phyloP scores from a whole-genome alignment of 352 stramenopile species.

The Pythium inflatum region DNA sequence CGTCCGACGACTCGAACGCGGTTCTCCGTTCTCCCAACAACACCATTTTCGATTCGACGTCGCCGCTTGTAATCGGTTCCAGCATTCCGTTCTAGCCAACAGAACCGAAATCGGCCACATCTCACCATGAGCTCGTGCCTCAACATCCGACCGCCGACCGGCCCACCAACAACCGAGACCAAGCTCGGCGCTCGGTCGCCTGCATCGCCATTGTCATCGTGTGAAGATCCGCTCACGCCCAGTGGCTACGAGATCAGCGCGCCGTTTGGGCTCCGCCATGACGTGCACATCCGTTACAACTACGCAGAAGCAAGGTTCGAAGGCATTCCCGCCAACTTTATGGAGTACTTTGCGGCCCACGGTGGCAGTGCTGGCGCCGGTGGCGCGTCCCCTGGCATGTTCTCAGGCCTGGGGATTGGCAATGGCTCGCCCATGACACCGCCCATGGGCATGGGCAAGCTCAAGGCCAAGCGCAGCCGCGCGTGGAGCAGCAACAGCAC shows the following conservation, averaged over 20 bases:
- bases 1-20: too few species aligned
- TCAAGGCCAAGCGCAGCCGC: conserved; percentile 35
- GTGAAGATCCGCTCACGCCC: conserved; percentile 37
- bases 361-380: conserved; percentile 5
- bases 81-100: conserved; percentile 14
- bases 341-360: conserved; percentile 57
- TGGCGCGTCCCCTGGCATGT: neutral
- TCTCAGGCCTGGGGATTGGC: conserved; percentile 1
- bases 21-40: neutral
- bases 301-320: conserved; percentile 85
- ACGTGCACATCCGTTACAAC: conserved; percentile 89
- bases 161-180: conserved; percentile 27
- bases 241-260: conserved; percentile 65
- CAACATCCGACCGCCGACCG: conserved; percentile 51
- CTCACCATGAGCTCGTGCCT: conserved; percentile 47
- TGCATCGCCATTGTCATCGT: conserved; percentile 42
- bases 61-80: neutral
- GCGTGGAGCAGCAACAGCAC: conserved; percentile 33
- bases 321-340: conserved; percentile 81
- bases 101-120: conserved; percentile 16
- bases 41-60: neutral
- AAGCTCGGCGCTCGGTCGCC: conserved; percentile 34
- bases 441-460: conserved; percentile 21
- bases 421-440: conserved; percentile 39
- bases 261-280: conserved; percentile 78